phyloP scores from a whole-genome alignment of 78 protist species.

The Guillardia theta region DNA sequence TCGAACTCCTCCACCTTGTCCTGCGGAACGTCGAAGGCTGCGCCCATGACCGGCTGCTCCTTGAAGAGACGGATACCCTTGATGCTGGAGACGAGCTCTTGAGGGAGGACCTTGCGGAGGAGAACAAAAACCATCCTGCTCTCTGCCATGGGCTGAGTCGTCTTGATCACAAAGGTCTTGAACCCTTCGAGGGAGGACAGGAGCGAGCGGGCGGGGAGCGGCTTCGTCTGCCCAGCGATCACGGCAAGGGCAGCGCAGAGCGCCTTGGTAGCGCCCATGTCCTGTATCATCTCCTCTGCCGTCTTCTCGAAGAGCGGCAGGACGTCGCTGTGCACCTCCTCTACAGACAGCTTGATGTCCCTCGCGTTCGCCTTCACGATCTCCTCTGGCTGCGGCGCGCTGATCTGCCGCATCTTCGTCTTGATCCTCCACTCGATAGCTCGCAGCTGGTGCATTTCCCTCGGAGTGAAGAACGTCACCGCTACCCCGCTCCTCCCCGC shows the following conservation, averaged over 20 bases:
- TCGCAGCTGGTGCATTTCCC: not conserved
- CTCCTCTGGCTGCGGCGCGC: not conserved
- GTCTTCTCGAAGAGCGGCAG: not conserved
- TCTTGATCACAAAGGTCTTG: not conserved
- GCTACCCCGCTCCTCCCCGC: not conserved
- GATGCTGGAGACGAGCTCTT: not conserved
- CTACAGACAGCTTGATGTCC: not conserved
- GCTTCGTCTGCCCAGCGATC: not conserved
- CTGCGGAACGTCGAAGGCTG: not conserved
- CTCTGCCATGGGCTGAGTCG: not conserved
- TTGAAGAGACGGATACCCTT: not conserved
- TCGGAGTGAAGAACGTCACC: conserved; percentile 62
- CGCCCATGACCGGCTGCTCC: not conserved
- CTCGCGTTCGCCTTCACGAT: not conserved
- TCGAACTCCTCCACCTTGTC: not conserved
- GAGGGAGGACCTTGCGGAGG: not conserved
- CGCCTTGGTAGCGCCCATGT: not conserved
- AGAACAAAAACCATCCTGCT: not conserved
- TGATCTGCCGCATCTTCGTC: not conserved
- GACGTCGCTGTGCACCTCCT: not conserved
- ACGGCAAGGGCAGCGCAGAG: conserved; percentile 1
- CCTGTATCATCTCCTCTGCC: not conserved
- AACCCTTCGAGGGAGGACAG: not conserved
- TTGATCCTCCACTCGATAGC: not conserved
- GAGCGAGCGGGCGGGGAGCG: not conserved